Evolutionary conservation across 2,329 filamentous ascomycete species (phyloP).

Genomic region (Cladosporium sp.): DNA sequence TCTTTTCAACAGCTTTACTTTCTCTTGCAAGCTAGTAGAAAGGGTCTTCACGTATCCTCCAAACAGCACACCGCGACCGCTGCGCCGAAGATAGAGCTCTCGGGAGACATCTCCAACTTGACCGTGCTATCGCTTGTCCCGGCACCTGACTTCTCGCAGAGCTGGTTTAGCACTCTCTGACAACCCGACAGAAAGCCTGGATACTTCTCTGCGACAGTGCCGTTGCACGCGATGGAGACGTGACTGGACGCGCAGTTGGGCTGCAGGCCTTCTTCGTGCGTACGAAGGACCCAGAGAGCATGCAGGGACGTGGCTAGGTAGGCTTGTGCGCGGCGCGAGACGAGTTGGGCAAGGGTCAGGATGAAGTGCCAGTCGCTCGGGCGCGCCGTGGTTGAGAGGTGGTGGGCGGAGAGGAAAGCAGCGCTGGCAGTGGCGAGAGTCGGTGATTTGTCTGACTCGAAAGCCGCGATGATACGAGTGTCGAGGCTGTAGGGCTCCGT

Average conservation of each 20-base stretch:
- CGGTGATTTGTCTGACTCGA: constrained; percentile 48
- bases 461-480: constrained; percentile 54
- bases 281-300: constrained; percentile 55
- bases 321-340: constrained; percentile 57
- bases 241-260: constrained; percentile 27
- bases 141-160: constrained; percentile 44
- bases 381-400: constrained; percentile 40
- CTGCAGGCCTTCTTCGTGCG: constrained; percentile 42
- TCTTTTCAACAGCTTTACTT: too few relatives aligned
- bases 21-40: too few relatives aligned
- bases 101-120: constrained; percentile 63
- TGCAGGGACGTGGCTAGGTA: constrained; percentile 62
- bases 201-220: constrained; percentile 75
- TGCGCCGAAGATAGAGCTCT: constrained; percentile 71
- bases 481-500: constrained; percentile 56
- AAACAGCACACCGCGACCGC: constrained; percentile 56
- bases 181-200: constrained; percentile 61
- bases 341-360: constrained; percentile 47
- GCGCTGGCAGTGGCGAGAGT: constrained; percentile 37
- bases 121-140: constrained; percentile 40
- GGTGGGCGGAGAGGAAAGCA: constrained; percentile 50
- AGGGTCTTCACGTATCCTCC: constrained; percentile 16
- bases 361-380: constrained; percentile 53
- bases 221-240: constrained; percentile 66
- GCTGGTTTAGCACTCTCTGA: constrained; percentile 59